Percentiles rank a stretch among this genome's conserved stretches.
Conservation (phyloP, 306 rosid genomes). For the Cotoneaster glaucophyllus region DNA sequence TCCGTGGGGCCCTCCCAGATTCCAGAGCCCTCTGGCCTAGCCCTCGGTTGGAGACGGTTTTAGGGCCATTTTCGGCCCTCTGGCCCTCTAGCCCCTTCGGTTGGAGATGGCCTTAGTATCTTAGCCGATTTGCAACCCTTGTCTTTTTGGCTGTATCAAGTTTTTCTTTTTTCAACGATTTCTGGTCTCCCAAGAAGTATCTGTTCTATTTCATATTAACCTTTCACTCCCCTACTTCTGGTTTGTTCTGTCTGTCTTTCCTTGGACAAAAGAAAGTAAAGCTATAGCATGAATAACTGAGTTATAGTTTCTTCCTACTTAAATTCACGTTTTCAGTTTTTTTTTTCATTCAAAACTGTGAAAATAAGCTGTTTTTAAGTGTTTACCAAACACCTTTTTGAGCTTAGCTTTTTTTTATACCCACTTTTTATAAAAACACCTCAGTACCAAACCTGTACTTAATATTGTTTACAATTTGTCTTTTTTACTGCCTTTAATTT, state of each 20-base stretch:
- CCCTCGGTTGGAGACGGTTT: no score
- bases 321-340: neutral
- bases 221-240: neutral
- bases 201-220: neutral
- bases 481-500: neutral
- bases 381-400: no score
- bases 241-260: neutral
- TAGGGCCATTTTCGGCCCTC: no score
- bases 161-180: neutral
- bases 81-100: no score
- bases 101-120: no score
- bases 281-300: neutral
- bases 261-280: neutral
- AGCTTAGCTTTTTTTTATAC: no score
- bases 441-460: no score
- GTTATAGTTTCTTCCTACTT: neutral
- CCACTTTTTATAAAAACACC: no score
- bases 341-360: no score
- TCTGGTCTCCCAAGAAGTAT: neutral
- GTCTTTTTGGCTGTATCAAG: neutral
- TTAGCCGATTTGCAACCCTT: neutral
- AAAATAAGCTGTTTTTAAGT: no score
- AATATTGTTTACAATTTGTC: neutral
- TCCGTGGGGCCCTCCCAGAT: no score
- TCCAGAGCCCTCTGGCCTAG: no score